Evolutionary conservation across 2,329 filamentous ascomycete species (phyloP), one percentile per base, ranked within the genome.

Genomic region (Hypomyces perniciosus): DNA sequence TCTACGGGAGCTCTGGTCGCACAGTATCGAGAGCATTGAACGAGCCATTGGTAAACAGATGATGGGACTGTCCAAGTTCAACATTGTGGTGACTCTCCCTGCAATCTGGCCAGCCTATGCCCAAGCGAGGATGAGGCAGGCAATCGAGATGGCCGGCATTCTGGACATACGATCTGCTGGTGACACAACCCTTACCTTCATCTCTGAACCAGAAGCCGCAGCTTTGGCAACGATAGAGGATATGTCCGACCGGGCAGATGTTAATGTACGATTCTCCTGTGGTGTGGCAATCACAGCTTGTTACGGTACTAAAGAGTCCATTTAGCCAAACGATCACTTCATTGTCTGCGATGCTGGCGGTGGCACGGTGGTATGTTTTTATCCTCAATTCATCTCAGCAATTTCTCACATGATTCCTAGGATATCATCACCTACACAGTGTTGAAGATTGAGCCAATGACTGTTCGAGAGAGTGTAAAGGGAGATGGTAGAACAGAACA

Each of bases 121-220:
- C 1, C 64, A 65, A 1, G 26, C 51, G 1, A 52, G 62, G 0
- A 75, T 77, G 72, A 54, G 59, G 0, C 43, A 64, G 1, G 73
- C 72, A 0, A 62, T 65, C 0, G 34, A 54, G 0, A 13, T 44
- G 0, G 68, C 73, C 0, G 73, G 73, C 0, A 67, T 77, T 3
- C 55, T 74, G 0, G 50, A 58, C 0, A 7, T 35, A 0, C 57
- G 67, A 0, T 4, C 44, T 0, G 59, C 59, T 1, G 68, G 65
- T 0, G 33, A 59, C 0, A 74, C 73, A 0, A 60, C 43, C 0
- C 44, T 74, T 5, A 37, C 52, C 0, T 70, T 75, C 37, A 54
- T 75, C 0, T 65, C 68, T 0, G 74, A 77, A 50, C 74, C 73
- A 0, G 73, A 77, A 51, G 74, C 73, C 0, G 73, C 73, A 1